Evolutionary conservation across 768 basidiomycete species (phyloP), one percentile per base, ranked within the genome.

Genomic region (Tylopilus balloui): DNA sequence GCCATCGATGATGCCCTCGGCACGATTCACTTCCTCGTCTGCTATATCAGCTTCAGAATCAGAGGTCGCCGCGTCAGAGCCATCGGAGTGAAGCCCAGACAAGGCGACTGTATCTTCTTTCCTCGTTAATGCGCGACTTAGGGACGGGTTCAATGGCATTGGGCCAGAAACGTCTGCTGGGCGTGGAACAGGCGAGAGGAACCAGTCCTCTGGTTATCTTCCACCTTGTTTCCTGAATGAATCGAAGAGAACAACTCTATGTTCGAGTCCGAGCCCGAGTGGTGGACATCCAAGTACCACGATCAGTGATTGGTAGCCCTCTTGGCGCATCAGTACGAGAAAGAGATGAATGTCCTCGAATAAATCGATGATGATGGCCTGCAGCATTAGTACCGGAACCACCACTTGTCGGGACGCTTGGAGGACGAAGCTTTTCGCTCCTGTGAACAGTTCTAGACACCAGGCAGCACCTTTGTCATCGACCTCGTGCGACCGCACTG

Each of bases 311-410:
- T 19, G 47, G 28, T 36, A 6, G 21, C 24, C 13, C 32, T 40
- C 35, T 45, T 46, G 25, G 41, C 13, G 14, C 11, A 21, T 43
- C 31, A 34, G 47, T 39, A 19, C 28, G 45, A 42, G 45, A 41
- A 31, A 29, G 37, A 29, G 38, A 36, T 19, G 47, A 45, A 15
- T 21, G 43, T 51, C 55, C 36, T 66, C 50, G 29, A 62, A 62
- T 24, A 52, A 55, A 46, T 60, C 51, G 40, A 59, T 50, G 43
- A 54, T 6, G 28, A 66, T 64, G 39, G 58, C 65, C 42, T 52
- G 48, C 44, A 7, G 45, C 37, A 4, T 42, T 58, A 21, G 34
- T 36, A 24, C 64, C 56, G 4, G 42, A 51, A 40, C 41, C 50
- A 24, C 29, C 13, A n/a, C 19, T n/a, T 9, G 21, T 43, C 15